Conservation (phyloP, 345 rosid genomes). For the Turritis glabra region DNA sequence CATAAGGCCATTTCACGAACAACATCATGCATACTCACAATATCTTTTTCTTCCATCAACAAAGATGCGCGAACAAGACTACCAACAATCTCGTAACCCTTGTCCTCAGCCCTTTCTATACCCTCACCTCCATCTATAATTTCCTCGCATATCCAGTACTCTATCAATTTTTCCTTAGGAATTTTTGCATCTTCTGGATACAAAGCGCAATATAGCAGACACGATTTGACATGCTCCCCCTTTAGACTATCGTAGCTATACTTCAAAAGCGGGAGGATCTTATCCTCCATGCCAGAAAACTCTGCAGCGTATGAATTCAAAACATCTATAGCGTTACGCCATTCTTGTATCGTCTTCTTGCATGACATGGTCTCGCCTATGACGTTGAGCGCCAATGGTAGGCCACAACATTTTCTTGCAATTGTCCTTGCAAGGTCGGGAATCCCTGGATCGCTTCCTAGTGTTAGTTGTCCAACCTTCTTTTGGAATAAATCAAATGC, state of each 20-base stretch:
- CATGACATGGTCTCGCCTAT: slow-evolving; percentile 44
- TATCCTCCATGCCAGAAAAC: slow-evolving; percentile 21
- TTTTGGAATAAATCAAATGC: slow-evolving; percentile 33
- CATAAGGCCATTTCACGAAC: slow-evolving; percentile 51
- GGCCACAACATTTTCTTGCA: slow-evolving; percentile 39
- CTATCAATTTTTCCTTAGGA: slow-evolving; percentile 10
- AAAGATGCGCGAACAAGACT: slow-evolving; percentile 43
- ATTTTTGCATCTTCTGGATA: slow-evolving; percentile 28
- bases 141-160: slow-evolving; percentile 37
- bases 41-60: slow-evolving; percentile 22
- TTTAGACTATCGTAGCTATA: slow-evolving; percentile 38
- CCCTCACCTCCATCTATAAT: slow-evolving; percentile 20
- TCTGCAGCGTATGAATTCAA: slow-evolving; percentile 18
- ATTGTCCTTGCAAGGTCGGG: slow-evolving; percentile 25
- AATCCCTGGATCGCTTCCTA: slow-evolving; percentile 17
- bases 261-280: slow-evolving; percentile 39
- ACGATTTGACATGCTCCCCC: background rate
- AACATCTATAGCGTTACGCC: slow-evolving; percentile 35
- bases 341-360: slow-evolving; percentile 24
- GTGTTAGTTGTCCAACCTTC: background rate
- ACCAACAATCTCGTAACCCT: slow-evolving; percentile 31
- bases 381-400: slow-evolving; percentile 46
- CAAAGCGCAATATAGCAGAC: slow-evolving; percentile 47
- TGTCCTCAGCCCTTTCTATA: slow-evolving; percentile 21
- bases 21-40: slow-evolving; percentile 45